Conservation (phyloP, 352 stramenopile species). For the Phytophthora syringae region DNA sequence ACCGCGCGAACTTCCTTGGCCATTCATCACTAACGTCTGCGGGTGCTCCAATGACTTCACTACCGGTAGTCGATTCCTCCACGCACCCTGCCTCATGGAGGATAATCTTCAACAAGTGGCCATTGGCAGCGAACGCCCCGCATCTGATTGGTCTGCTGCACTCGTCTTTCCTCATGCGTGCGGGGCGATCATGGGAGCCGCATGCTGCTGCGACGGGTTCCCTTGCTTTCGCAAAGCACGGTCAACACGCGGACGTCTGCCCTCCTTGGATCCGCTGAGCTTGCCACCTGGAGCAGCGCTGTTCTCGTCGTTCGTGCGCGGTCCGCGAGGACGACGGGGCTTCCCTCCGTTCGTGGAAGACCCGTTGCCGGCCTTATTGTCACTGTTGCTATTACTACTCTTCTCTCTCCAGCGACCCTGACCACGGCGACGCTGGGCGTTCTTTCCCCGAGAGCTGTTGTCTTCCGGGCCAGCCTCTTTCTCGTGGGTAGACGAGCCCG, state of each 20-base stretch:
- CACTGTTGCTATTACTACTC: conserved; percentile 43
- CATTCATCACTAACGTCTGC: conserved; percentile 13
- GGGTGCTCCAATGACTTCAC: conserved; percentile 19
- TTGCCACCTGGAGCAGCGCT: conserved; percentile 23
- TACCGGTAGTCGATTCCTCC: conserved; percentile 3
- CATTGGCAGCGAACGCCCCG: conserved; percentile 6
- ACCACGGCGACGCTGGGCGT: conserved; percentile 39
- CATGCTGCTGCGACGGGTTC: conserved; percentile 27
- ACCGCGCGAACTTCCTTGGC: too few species aligned
- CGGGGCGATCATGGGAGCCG: conserved; percentile 37
- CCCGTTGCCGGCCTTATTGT: conserved; percentile 37
- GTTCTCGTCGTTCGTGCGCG: conserved; percentile 40
- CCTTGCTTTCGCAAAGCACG: conserved; percentile 47
- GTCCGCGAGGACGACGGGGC: conserved; percentile 38
- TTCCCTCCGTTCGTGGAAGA: conserved; percentile 36
- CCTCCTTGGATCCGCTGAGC: conserved; percentile 42
- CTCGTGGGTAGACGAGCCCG: conserved; percentile 26
- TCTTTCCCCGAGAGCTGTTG: conserved; percentile 35
- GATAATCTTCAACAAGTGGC: conserved; percentile 11
- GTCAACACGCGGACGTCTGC: conserved; percentile 45
- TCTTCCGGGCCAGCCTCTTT: conserved; percentile 16
- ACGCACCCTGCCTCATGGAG: conserved; percentile 13
- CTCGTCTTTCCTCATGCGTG: conserved; percentile 29
- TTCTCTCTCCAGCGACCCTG: conserved; percentile 50
- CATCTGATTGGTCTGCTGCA: not conserved